phyloP scores from a whole-genome alignment of 2,329 filamentous ascomycete genomes.

The Cordyceps militaris region DNA sequence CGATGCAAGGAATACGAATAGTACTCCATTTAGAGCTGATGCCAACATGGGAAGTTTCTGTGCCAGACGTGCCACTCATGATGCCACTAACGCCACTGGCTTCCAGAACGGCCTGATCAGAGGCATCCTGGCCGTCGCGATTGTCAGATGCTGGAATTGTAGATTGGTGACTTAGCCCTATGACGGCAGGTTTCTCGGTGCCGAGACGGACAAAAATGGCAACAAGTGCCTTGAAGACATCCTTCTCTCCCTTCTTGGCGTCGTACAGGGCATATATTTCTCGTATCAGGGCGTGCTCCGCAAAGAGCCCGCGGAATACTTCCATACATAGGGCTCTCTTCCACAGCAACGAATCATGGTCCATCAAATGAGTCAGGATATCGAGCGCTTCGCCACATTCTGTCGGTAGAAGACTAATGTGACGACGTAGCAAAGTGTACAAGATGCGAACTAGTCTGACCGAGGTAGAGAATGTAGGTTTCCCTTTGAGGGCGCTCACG shows the following conservation, averaged over 20 bases:
- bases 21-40: slow-evolving; percentile 91
- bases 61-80: slow-evolving; percentile 64
- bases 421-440: slow-evolving; percentile 70
- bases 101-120: slow-evolving; percentile 83
- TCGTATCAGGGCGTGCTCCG: slow-evolving; percentile 69
- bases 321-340: slow-evolving; percentile 88
- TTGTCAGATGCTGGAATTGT: slow-evolving; percentile 62
- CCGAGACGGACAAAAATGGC: slow-evolving; percentile 87
- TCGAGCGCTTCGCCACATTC: slow-evolving; percentile 81
- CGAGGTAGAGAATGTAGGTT: slow-evolving; percentile 71
- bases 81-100: slow-evolving; percentile 82
- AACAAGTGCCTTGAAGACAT: slow-evolving; percentile 74
- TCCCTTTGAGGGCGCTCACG: slow-evolving; percentile 69
- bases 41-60: slow-evolving; percentile 62
- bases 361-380: slow-evolving; percentile 76
- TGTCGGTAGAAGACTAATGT: slow-evolving; percentile 64
- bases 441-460: slow-evolving; percentile 77
- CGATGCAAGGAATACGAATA: slow-evolving; percentile 79
- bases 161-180: slow-evolving; percentile 84
- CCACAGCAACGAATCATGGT: slow-evolving; percentile 79
- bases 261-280: slow-evolving; percentile 80
- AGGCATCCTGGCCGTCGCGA: slow-evolving; percentile 48
- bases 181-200: slow-evolving; percentile 81
- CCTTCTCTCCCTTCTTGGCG: slow-evolving; percentile 60
- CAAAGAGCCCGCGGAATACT: slow-evolving; percentile 77